phyloP scores from a whole-genome alignment of 192 early-diverging fungal species.

The Irineochytrium annulatum region DNA sequence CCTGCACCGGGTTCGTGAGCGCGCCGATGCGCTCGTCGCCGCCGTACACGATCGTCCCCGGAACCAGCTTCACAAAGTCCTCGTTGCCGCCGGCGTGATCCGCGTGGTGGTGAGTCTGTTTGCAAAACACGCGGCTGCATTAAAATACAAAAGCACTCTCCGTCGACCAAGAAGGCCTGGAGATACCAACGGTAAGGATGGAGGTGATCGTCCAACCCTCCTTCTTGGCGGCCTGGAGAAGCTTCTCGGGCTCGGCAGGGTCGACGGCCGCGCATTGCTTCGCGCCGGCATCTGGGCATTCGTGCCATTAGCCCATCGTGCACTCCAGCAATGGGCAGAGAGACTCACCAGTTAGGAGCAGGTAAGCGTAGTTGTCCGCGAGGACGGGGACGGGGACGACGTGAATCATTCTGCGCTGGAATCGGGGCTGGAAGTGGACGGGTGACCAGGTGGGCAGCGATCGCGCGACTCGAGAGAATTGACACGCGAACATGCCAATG shows the following conservation, averaged over 20 bases:
- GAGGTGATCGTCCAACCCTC: slow-evolving; percentile 7
- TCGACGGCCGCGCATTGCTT: slow-evolving; percentile 19
- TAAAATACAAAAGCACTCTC: slow-evolving; percentile 20
- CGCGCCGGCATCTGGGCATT: neutral
- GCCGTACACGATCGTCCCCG: slow-evolving; percentile 71
- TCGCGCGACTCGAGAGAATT: neutral
- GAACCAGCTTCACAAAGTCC: slow-evolving; percentile 41
- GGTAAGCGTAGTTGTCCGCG: slow-evolving; percentile 26
- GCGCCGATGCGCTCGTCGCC: slow-evolving; percentile 81
- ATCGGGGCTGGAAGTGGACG: neutral
- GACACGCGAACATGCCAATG: no score
- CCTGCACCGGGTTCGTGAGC: slow-evolving; percentile 66
- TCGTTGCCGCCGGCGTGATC: slow-evolving; percentile 86
- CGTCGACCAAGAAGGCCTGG: no score
- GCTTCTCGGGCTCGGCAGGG: slow-evolving; percentile 17
- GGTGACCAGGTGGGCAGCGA: neutral
- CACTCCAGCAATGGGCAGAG: no score
- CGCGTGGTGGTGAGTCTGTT: slow-evolving; percentile 83
- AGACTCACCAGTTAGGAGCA: slow-evolving; percentile 13
- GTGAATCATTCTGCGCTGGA: neutral
- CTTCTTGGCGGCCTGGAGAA: slow-evolving; percentile 1
- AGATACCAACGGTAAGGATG: slow-evolving; percentile 13
- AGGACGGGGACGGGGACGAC: slow-evolving; percentile 19
- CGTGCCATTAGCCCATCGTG: no score
- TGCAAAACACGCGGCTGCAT: neutral